Percentiles rank a stretch among this genome's conserved stretches.
phyloP scores from a whole-genome alignment of 768 basidiomycete genomes.

The Calvatia gigantea region DNA sequence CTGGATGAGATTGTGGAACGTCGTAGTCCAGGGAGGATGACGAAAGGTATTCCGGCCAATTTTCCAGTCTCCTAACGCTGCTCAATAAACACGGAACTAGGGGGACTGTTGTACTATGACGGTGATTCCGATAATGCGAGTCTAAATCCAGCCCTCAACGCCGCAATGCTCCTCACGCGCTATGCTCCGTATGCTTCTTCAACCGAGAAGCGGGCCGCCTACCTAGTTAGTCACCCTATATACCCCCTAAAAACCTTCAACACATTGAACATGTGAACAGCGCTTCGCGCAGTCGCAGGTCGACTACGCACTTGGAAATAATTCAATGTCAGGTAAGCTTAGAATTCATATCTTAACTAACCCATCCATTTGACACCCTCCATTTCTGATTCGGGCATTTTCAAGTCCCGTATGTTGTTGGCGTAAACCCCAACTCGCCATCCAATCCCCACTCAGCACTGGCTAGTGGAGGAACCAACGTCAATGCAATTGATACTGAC shows the following conservation, averaged over 20 bases:
- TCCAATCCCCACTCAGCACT: slow-evolving; percentile 87
- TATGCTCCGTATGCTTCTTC: slow-evolving; percentile 75
- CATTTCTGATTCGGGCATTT: background rate
- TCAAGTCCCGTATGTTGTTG: slow-evolving; percentile 80
- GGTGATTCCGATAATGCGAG: slow-evolving; percentile 80
- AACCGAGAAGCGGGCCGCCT: slow-evolving; percentile 50
- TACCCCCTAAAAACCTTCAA: background rate
- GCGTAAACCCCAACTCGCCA: slow-evolving; percentile 87
- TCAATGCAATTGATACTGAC: slow-evolving; percentile 63
- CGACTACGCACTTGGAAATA: slow-evolving; percentile 81
- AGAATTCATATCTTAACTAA: background rate
- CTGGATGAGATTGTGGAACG: slow-evolving; percentile 65
- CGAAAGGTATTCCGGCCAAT: slow-evolving; percentile 46
- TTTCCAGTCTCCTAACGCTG: background rate
- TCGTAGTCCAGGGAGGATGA: slow-evolving; percentile 45
- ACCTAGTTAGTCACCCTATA: slow-evolving; percentile 44
- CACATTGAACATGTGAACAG: slow-evolving; percentile 31
- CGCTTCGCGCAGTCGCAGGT: slow-evolving; percentile 73
- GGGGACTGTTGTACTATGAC: slow-evolving; percentile 77
- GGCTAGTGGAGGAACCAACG: slow-evolving; percentile 79
- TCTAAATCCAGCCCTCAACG: slow-evolving; percentile 84
- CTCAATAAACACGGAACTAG: slow-evolving; percentile 32
- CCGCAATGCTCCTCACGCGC: slow-evolving; percentile 77
- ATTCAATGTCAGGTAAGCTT: slow-evolving; percentile 76
- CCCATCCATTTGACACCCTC: background rate